A percentile compares a stretch with the other conserved stretches of the same genome.
These are phyloP conservation scores for Fragilaria radians DNA, from an alignment of 108 stramenopile species.

Conservation along the genomic window DNA sequence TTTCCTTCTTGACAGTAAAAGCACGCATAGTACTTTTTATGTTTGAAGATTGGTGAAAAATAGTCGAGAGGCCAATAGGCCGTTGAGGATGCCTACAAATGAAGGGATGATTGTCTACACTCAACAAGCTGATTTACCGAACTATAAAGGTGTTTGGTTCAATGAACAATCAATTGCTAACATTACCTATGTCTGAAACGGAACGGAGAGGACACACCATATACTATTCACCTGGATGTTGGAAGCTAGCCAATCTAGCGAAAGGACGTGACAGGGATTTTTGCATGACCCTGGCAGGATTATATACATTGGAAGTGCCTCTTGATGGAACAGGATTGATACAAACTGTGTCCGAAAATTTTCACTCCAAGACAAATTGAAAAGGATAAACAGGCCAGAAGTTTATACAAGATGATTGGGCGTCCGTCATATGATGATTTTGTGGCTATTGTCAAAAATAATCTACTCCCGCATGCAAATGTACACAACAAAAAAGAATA, in stretches of 20 bases:
- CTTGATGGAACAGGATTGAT: slow-evolving; percentile 4
- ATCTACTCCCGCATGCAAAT: slow-evolving; percentile 26
- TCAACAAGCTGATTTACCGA: background rate
- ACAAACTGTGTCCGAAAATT: slow-evolving; percentile 12
- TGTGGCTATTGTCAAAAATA: slow-evolving; percentile 12
- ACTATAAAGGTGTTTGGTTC: background rate
- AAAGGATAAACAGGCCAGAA: slow-evolving; percentile 7
- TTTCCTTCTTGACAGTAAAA: background rate
- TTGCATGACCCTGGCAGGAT: background rate
- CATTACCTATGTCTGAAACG: background rate
- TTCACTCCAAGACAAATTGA: slow-evolving; percentile 14
- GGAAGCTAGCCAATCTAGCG: background rate
- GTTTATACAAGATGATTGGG: slow-evolving; percentile 18
- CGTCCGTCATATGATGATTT: slow-evolving; percentile 18
- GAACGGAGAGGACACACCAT: background rate
- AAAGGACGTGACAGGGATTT: background rate
- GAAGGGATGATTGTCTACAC: background rate
- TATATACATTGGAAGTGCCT: background rate
- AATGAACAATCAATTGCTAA: background rate
- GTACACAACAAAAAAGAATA: slow-evolving; percentile 24
- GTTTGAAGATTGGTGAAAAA: background rate
- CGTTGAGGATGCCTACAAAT: background rate
- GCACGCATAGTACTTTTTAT: background rate
- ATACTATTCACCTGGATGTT: background rate
- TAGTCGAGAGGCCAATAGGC: background rate